These are phyloP conservation scores for Neoboletus subvelutipes DNA, from an alignment of 768 basidiomycete species.

Conservation along the genomic window DNA sequence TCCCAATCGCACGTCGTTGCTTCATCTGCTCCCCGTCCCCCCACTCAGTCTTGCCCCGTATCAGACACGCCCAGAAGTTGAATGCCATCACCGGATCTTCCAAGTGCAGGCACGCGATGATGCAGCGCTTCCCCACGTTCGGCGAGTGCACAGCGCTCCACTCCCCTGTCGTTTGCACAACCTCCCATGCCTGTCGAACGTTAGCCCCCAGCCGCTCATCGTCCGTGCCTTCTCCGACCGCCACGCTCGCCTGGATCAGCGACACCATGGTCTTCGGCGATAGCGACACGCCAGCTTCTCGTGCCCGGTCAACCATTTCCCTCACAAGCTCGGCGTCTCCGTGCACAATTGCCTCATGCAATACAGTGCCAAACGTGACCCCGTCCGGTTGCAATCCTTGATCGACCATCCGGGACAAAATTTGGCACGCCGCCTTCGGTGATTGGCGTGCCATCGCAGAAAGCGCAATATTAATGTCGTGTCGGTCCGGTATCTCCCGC, in stretches of 20 bases:
- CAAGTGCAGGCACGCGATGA: slow-evolving; percentile 48
- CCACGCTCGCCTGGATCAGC: slow-evolving; percentile 45
- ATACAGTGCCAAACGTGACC: slow-evolving; percentile 58
- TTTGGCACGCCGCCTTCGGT: slow-evolving; percentile 43
- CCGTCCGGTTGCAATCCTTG: slow-evolving; percentile 50
- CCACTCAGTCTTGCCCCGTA: slow-evolving; percentile 48
- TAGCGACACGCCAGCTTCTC: slow-evolving; percentile 37
- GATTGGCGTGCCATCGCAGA: slow-evolving; percentile 50
- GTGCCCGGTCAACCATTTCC: slow-evolving; percentile 42
- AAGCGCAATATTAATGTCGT: slow-evolving; percentile 67
- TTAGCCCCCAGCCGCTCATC: slow-evolving; percentile 31
- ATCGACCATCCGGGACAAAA: slow-evolving; percentile 52
- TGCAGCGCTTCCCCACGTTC: slow-evolving; percentile 51
- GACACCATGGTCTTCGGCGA: slow-evolving; percentile 49
- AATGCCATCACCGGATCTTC: slow-evolving; percentile 53
- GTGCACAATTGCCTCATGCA: slow-evolving; percentile 54
- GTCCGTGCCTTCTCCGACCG: slow-evolving; percentile 25
- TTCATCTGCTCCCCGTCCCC: slow-evolving; percentile 43
- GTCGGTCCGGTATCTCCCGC: slow-evolving; percentile 54
- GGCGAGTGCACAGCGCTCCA: slow-evolving; percentile 41
- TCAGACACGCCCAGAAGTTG: slow-evolving; percentile 55
- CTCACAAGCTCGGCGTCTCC: slow-evolving; percentile 44
- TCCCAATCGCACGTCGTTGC: slow-evolving; percentile 43
- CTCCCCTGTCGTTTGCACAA: slow-evolving; percentile 41
- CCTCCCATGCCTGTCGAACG: slow-evolving; percentile 41